Base-by-base conservation (phyloP, 1,284 basidiomycete species). In the Peniophora sp. region DNA sequence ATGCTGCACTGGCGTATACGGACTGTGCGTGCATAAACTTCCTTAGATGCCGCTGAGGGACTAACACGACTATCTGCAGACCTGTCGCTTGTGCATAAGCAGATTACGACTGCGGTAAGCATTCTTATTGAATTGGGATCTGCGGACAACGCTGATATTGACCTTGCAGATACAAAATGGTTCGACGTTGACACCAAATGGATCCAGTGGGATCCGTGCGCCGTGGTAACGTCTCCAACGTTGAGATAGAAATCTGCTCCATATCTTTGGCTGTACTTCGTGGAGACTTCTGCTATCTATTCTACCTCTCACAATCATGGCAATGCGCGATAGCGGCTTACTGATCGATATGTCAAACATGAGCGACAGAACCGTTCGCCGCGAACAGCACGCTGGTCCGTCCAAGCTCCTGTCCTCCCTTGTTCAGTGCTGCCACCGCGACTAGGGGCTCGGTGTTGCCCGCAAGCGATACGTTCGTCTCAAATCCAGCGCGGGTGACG, bases 1-100 rank as follows among this genome's bases (percentile, higher is more conserved):
- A 97, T 62, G 95, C 92, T 45, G 89, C 89, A 0, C 82, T 97
- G 81, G 84, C 86, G 1, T 94, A 94, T 68, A 68, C 85, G 5
- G 90, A 95, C 64, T 92, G 92, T 93, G 62, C 63, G 49, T 59
- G 11, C 32, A 19, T 41, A 35, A 8, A 8, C 49, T 16, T 17
- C 32, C 9, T 48, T n/a, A 24, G 68, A 70, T n/a, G n/a, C 5
- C 16, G 8, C n/a, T 41, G 38, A 20, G 27, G 22, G 36, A 41
- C 50, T 35, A 43, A 45, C 22, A 47, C 8, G 22, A 35, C 32
- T 36, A 43, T 24, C 12, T n/a, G 16, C 50, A 80, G 78, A 77
- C 59, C 63, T 80, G 16, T 80, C 78, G 54, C 61, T 78, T 51
- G 67, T 79, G 50, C 78, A 80, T 56, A 77, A 77, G 57, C 77